phyloP scores from a whole-genome alignment of 768 basidiomycete genomes.

The Rickenella mellea region DNA sequence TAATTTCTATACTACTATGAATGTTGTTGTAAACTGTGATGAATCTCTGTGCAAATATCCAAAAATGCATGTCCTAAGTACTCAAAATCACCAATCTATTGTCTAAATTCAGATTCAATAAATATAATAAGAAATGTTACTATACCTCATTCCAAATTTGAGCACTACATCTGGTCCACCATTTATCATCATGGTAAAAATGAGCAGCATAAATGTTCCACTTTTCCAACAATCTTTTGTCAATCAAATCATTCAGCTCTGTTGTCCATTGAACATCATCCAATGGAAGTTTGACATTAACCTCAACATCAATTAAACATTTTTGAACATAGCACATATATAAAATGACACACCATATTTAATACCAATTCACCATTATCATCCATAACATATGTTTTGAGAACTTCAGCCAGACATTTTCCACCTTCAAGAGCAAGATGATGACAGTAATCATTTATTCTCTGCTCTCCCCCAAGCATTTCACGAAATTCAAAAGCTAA shows the following conservation, averaged over 20 bases:
- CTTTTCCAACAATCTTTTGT: slow-evolving; percentile 21
- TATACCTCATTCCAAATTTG: slow-evolving; percentile 42
- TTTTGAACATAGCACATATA: neutral
- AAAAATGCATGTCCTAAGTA: too few species aligned
- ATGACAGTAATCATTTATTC: slow-evolving; percentile 65
- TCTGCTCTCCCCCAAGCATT: slow-evolving; percentile 66
- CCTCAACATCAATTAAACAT: slow-evolving; percentile 12
- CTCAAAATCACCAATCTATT: too few species aligned
- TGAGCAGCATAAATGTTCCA: slow-evolving; percentile 25
- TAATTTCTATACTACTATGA: too few species aligned
- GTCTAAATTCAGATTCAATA: too few species aligned
- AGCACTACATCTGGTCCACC: slow-evolving; percentile 40
- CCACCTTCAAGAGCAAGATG: slow-evolving; percentile 61
- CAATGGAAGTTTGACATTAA: slow-evolving; percentile 32
- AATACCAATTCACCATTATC: slow-evolving; percentile 49
- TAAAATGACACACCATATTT: slow-evolving; percentile 49
- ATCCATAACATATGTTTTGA: slow-evolving; percentile 59
- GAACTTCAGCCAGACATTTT: slow-evolving; percentile 40
- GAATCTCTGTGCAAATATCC: too few species aligned
- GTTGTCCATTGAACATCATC: neutral
- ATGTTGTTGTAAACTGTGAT: too few species aligned
- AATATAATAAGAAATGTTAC: too few species aligned
- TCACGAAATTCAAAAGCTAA: slow-evolving; percentile 64
- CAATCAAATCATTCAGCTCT: slow-evolving; percentile 8
- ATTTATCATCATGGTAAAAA: slow-evolving; percentile 28